Conservation (phyloP, 2,329 filamentous ascomycete species). For the Ophiocordyceps camponoti-leonardi region DNA sequence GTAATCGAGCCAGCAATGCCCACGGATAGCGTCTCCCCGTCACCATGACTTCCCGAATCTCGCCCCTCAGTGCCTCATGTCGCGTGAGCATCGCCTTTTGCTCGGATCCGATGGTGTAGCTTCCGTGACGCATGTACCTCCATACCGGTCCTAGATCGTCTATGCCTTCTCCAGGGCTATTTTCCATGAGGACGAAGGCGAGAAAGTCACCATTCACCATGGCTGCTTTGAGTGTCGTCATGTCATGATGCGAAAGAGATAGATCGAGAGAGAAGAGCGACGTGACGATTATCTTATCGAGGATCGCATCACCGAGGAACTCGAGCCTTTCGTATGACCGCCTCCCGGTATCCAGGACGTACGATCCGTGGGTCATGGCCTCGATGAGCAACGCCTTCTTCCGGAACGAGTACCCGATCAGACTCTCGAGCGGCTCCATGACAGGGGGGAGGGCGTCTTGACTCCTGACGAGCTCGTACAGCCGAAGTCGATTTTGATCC, state of each 20-base stretch:
- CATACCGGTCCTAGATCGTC: conserved; percentile 32
- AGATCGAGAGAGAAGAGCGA: conserved; percentile 32
- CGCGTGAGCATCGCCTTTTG: conserved; percentile 25
- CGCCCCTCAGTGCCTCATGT: conserved; percentile 28
- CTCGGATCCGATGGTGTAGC: conserved; percentile 25
- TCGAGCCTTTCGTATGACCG: conserved; percentile 55
- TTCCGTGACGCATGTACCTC: conserved; percentile 50
- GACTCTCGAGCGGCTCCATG: conserved; percentile 35
- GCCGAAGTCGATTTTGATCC: conserved; percentile 17
- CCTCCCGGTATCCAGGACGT: conserved; percentile 21
- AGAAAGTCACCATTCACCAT: conserved; percentile 70
- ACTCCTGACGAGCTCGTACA: conserved; percentile 24
- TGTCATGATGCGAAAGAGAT: conserved; percentile 31
- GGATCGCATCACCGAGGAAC: conserved; percentile 71
- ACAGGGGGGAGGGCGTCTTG: conserved; percentile 19
- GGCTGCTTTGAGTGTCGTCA: conserved; percentile 62
- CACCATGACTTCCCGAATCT: conserved; percentile 32
- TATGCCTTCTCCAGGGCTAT: conserved; percentile 8
- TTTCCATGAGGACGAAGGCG: conserved; percentile 52
- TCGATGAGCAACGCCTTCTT: conserved; percentile 56
- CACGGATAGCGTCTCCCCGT: conserved; percentile 51
- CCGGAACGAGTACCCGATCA: conserved; percentile 56
- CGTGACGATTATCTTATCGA: conserved; percentile 59
- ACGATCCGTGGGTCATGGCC: conserved; percentile 63
- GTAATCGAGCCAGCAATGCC: conserved; percentile 48